phyloP scores from a whole-genome alignment of 805 yeast species.

The Cyberlindnera xylosilytica region DNA sequence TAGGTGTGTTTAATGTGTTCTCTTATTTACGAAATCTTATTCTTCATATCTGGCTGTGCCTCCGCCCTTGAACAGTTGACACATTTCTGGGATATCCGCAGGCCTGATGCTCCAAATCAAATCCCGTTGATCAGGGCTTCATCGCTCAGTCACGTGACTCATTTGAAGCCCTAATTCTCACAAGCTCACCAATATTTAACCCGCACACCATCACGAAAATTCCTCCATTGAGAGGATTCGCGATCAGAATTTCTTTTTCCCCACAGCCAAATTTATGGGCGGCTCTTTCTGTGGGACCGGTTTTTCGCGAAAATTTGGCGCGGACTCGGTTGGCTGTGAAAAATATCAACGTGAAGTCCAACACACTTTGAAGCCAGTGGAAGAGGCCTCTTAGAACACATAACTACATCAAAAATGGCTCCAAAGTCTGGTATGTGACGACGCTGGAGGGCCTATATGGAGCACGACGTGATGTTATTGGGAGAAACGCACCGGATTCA shows the following conservation, averaged over 20 bases:
- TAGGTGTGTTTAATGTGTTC: too few species aligned
- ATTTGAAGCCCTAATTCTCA: not conserved
- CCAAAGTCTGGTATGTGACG: conserved; percentile 50
- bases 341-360: conserved; percentile 10
- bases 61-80: too few species aligned
- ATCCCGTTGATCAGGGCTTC: too few species aligned
- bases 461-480: not conserved
- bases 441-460: not conserved
- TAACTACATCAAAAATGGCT: conserved; percentile 38
- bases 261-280: not conserved
- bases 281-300: not conserved
- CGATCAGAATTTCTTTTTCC: not conserved
- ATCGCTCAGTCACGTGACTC: too few species aligned
- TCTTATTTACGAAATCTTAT: too few species aligned
- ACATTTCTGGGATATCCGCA: too few species aligned
- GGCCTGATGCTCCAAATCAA: too few species aligned
- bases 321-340: conserved; percentile 13
- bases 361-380: not conserved
- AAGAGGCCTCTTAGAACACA: not conserved
- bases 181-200: too few species aligned
- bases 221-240: conserved; percentile 4
- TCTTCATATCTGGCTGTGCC: too few species aligned
- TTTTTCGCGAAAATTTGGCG: too few species aligned
- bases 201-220: not conserved
- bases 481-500: too few species aligned